Evolutionary conservation across 768 basidiomycete genomes (phyloP), one percentile per base, ranked within the genome.

Genomic region (Strobilomyces dryophilus): DNA sequence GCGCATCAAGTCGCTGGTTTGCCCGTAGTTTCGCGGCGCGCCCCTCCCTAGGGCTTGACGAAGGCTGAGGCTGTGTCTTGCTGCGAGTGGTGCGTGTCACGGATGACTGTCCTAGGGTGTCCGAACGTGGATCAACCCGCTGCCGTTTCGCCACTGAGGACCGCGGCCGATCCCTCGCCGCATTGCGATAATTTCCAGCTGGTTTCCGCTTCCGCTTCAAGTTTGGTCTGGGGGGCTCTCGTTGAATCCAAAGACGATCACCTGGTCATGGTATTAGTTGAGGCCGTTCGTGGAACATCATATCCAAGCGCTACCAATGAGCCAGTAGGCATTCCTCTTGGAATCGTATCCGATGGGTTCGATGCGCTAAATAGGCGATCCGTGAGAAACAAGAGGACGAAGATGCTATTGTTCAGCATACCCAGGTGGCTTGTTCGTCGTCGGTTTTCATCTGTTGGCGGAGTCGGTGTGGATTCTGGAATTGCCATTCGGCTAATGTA

Each of bases 201-300:
- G 71, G 62, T 51, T 74, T 73, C 50, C 79, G 71, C 41, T 74
- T 75, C 47, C 73, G 67, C 51, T 81, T 79, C 35, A 71, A 57
- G 14, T 55, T 65, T 44, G 74, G 73, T 62, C 76, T 81, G 2
- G 81, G 84, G 11, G 74, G 78, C 29, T 75, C 72, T n/a, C 88
- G 85, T 64, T 93, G 91, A 41, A 92, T 81, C 92, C 92, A 94
- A 21, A 94, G 75, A 21, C 92, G 85, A 62, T 92, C 85, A 50
- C 81, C 89, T 90, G 52, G 42, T 35, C n/a, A 43, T 17, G 10
- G 26, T 43, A 32, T 56, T 48, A 50, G 51, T 48, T 27, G 49
- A 31, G 21, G 36, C 45, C 14, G 45, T 31, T 6, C 7, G 20
- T 27, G 34, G 24, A 47, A 41, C 20, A 46, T 14, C 26, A 32